Percentiles rank a stretch among this genome's conserved stretches.
phyloP scores from a whole-genome alignment of 148 eudicot genomes.

The Vaccinium macrocarpon region DNA sequence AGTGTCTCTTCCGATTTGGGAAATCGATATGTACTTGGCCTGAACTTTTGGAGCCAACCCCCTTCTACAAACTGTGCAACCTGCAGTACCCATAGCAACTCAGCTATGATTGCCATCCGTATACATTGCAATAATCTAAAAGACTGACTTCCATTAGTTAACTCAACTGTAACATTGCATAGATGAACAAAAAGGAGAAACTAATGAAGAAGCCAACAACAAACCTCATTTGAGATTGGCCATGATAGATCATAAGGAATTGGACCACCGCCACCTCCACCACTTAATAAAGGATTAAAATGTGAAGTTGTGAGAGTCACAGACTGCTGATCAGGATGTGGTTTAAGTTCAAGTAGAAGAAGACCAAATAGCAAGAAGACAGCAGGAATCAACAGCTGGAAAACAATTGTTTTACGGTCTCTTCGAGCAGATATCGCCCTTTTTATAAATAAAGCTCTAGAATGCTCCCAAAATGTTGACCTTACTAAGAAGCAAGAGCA shows the following conservation, averaged over 20 bases:
- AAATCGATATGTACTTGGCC: conserved; percentile 63
- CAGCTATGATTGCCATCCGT: not conserved
- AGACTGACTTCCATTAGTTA: not conserved
- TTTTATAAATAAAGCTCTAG: conserved; percentile 78
- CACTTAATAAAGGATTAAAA: conserved; percentile 85
- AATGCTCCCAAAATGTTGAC: conserved; percentile 90
- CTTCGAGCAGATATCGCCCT: conserved; percentile 84
- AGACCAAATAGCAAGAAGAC: conserved; percentile 81
- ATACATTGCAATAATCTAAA: not conserved
- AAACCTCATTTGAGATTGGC: conserved; percentile 65
- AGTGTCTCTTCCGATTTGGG: conserved; percentile 74
- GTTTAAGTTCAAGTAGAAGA: conserved; percentile 73
- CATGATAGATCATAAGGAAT: conserved; percentile 80
- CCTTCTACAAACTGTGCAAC: conserved; percentile 70
- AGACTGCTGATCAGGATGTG: conserved; percentile 89
- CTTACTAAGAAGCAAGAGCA: conserved; percentile 56
- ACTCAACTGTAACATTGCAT: not conserved
- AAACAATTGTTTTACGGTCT: conserved; percentile 85
- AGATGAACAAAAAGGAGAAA: conserved; percentile 8
- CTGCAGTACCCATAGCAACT: conserved; percentile 34
- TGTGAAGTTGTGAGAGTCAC: conserved; percentile 74
- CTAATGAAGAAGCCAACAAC: conserved; percentile 17
- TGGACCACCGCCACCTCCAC: conserved; percentile 95
- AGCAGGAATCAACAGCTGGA: conserved; percentile 91
- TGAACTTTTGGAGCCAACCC: conserved; percentile 83